Evolutionary conservation across 108 stramenopile species (phyloP).

Genomic region (Craspedostauros australis): DNA sequence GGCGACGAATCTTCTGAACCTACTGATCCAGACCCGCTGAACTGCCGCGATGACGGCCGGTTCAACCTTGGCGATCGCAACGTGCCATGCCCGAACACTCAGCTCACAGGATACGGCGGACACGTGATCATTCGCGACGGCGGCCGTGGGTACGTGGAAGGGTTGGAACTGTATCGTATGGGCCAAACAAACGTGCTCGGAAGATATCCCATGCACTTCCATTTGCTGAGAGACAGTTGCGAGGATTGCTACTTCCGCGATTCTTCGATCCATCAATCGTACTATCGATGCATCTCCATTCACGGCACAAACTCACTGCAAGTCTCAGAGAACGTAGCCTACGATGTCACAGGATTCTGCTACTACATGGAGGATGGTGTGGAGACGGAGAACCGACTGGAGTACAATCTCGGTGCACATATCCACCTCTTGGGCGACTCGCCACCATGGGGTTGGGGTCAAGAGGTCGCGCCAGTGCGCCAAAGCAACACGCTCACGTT

Average conservation of each 20-base stretch:
- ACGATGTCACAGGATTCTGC: conserved; percentile 43
- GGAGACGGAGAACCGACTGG: conserved; percentile 37
- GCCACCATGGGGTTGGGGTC: conserved; percentile 11
- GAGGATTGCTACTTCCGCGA: conserved; percentile 30
- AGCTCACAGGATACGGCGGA: conserved; percentile 43
- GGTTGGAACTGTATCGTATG: conserved; percentile 40
- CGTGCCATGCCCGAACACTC: conserved; percentile 21
- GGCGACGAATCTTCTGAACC: conserved; percentile 35
- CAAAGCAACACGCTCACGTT: conserved; percentile 15
- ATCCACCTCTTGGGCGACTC: conserved; percentile 31
- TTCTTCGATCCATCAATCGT: conserved; percentile 30
- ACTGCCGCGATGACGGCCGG: conserved; percentile 2
- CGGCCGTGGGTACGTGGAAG: conserved; percentile 25
- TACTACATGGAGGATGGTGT: conserved; percentile 50
- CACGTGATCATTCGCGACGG: conserved; percentile 29
- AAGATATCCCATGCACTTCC: conserved; percentile 45
- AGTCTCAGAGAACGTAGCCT: conserved; percentile 39
- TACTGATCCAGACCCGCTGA: conserved; percentile 25
- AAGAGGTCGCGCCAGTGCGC: conserved; percentile 1
- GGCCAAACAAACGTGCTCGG: conserved; percentile 50
- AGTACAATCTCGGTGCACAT: conserved; percentile 44
- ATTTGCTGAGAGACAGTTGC: conserved; percentile 24
- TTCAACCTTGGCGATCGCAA: too few species aligned
- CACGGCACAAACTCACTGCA: not conserved
- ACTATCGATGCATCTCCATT: conserved; percentile 36